phyloP scores from a whole-genome alignment of 768 basidiomycete genomes.

The Phaffia australis region DNA sequence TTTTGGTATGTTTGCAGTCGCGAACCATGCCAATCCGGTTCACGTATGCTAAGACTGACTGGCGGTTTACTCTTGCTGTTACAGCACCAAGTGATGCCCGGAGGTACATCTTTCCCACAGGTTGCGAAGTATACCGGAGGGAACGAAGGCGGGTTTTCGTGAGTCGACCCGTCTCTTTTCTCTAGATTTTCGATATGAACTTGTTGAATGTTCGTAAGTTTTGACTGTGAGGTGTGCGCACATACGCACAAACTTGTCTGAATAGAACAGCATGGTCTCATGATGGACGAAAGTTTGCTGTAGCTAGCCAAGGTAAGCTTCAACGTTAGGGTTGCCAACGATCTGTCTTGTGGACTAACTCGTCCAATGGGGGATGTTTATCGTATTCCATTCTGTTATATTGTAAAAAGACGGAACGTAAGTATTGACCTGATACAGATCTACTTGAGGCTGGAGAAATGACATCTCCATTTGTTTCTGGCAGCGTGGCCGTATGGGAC shows the following conservation, averaged over 20 bases:
- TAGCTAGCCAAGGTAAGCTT: constrained; percentile 11
- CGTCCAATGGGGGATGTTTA: too few species aligned
- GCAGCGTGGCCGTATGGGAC: constrained; percentile 18
- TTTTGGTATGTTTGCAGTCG: constrained; percentile 4
- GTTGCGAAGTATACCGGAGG: constrained; percentile 12
- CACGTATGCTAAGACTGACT: background rate
- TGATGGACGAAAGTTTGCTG: constrained; percentile 12
- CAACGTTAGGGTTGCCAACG: background rate
- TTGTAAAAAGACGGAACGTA: too few species aligned
- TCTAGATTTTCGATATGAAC: too few species aligned
- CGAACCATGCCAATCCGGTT: background rate
- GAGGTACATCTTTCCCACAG: constrained; percentile 9
- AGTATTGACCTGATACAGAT: background rate
- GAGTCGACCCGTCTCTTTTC: background rate
- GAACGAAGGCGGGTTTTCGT: constrained; percentile 17
- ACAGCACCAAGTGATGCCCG: constrained; percentile 5
- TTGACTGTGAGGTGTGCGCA: background rate
- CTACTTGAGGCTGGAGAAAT: background rate
- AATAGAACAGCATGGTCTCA: constrained; percentile 15
- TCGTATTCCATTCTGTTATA: background rate
- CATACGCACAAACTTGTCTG: background rate
- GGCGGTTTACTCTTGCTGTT: background rate
- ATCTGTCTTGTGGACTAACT: too few species aligned
- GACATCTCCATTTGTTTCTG: background rate
- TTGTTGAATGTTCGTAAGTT: background rate